A percentile compares a stretch with the other conserved stretches of the same genome.
phyloP scores from a whole-genome alignment of 805 yeast species.

The Hanseniaspora singularis region DNA sequence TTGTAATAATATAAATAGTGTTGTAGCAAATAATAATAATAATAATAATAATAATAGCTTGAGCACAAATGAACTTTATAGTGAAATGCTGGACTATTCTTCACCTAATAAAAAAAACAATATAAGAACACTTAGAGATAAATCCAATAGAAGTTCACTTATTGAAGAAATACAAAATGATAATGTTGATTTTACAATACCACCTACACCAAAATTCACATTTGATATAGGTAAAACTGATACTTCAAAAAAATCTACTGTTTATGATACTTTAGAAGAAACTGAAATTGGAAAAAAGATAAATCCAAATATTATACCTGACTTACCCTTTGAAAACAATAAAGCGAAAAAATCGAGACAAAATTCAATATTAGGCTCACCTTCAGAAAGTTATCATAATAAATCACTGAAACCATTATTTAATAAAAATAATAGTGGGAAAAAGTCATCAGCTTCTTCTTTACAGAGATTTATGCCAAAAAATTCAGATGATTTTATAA shows the following conservation, averaged over 20 bases:
- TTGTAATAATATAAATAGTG: no score
- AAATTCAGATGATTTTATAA: conserved; percentile 1
- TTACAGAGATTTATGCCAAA: neutral
- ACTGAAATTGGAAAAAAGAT: conserved; percentile 10
- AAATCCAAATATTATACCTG: neutral
- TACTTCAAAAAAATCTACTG: neutral
- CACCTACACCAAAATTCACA: conserved; percentile 6
- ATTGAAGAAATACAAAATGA: conserved; percentile 7
- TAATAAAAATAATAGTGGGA: neutral
- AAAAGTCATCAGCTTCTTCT: neutral
- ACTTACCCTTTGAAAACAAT: conserved; percentile 1
- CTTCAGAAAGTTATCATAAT: neutral
- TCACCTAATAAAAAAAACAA: conserved; percentile 1
- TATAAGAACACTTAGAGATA: conserved; percentile 6
- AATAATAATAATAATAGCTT: neutral
- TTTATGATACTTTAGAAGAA: conserved; percentile 13
- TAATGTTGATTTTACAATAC: conserved; percentile 13
- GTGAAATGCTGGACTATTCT: conserved; percentile 13
- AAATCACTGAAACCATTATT: neutral
- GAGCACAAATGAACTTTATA: neutral
- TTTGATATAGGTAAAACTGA: neutral
- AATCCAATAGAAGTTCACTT: conserved; percentile 11
- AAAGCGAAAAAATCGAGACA: neutral
- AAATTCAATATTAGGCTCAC: neutral
- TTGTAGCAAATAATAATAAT: neutral